Conservation (phyloP, 371 early-diverging fungal genomes). For the Lichtheimia corymbifera region DNA sequence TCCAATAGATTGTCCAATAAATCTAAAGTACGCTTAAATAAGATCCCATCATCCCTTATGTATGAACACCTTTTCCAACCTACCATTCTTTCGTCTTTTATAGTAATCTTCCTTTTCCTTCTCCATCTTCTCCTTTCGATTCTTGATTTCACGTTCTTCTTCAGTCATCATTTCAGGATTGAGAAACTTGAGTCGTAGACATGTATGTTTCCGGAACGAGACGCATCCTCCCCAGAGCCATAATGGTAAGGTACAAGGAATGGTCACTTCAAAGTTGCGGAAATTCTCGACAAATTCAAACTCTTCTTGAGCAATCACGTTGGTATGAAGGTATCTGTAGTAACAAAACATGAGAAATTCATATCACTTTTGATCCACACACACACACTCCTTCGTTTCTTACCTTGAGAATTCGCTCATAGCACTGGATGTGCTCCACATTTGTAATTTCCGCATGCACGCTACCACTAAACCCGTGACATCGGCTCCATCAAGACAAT, state of each 20-base stretch:
- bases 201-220: conserved; percentile 58
- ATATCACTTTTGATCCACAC: not conserved
- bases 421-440: conserved; percentile 78
- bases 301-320: conserved; percentile 82
- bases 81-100: conserved; percentile 47
- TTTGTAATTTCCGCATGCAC: conserved; percentile 87
- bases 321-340: conserved; percentile 70
- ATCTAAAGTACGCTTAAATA: conserved; percentile 20
- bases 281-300: conserved; percentile 90
- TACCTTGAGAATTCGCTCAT: conserved; percentile 75
- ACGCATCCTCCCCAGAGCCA: conserved; percentile 85
- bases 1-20: conserved; percentile 50
- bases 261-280: conserved; percentile 66
- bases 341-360: not conserved
- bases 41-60: not conserved
- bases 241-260: conserved; percentile 63
- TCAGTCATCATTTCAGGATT: conserved; percentile 56
- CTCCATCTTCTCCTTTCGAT: conserved; percentile 41
- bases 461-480: conserved; percentile 86
- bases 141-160: conserved; percentile 44
- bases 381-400: not conserved
- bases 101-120: conserved; percentile 46
- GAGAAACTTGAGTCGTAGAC: conserved; percentile 58
- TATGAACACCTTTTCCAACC: not conserved
- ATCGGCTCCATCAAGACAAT: conserved; percentile 90